Evolutionary conservation across 371 early-diverging fungal species (phyloP).

Genomic region (Gilbertella persicaria): DNA sequence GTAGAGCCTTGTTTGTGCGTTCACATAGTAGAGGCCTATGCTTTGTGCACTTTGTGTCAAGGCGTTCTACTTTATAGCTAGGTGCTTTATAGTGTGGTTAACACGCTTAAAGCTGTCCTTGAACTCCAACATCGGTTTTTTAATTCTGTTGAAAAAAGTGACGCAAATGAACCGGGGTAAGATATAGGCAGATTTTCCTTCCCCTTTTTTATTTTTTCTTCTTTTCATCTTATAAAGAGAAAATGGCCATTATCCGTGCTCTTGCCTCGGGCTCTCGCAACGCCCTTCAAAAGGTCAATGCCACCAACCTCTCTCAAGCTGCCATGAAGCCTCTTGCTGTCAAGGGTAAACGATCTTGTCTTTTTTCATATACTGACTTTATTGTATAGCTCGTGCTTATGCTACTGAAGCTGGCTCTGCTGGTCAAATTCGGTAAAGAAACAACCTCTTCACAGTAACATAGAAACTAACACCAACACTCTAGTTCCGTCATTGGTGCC

Average conservation of each 20-base stretch:
- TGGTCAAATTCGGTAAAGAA: conserved; percentile 45
- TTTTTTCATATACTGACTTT: too few relatives aligned
- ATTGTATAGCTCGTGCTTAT: conserved; percentile 7
- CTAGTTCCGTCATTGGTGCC: conserved; percentile 89
- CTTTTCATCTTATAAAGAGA: conserved; percentile 1
- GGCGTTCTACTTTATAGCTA: too few relatives aligned
- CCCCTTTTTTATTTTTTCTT: neutral
- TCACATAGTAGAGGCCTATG: too few relatives aligned
- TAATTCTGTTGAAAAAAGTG: too few relatives aligned
- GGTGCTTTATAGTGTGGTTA: too few relatives aligned
- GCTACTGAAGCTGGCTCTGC: conserved; percentile 31
- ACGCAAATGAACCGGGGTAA: too few relatives aligned
- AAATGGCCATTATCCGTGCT: conserved; percentile 18
- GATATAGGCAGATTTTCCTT: neutral
- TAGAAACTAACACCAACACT: neutral
- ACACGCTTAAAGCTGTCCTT: too few relatives aligned
- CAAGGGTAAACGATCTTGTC: conserved; percentile 25
- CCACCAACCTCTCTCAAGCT: conserved; percentile 22
- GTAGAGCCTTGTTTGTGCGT: too few relatives aligned
- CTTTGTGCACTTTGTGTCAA: too few relatives aligned
- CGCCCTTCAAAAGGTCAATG: conserved; percentile 33
- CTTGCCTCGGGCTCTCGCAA: conserved; percentile 31
- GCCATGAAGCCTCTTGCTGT: conserved; percentile 26
- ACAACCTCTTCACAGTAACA: neutral
- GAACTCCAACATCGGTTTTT: too few relatives aligned